phyloP scores from a whole-genome alignment of 345 rosid species.

The Ceriops zippeliana region DNA sequence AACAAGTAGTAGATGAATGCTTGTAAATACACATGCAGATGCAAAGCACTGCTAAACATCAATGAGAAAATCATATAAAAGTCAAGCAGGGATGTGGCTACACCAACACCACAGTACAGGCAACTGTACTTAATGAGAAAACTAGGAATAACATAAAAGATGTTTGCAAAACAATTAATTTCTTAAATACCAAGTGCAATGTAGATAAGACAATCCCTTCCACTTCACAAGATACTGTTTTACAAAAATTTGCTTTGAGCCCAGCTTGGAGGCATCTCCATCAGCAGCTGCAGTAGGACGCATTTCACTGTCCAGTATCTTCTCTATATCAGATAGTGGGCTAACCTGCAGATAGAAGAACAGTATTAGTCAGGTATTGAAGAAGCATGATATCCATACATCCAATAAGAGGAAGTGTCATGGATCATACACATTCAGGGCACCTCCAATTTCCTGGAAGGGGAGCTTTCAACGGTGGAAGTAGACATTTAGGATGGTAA shows the following conservation, averaged over 20 bases:
- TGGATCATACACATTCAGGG: conserved; percentile 78
- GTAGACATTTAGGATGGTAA: conserved; percentile 77
- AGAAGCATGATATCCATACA: conserved; percentile 5
- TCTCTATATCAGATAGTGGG: conserved; percentile 89
- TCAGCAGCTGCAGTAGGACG: conserved; percentile 82
- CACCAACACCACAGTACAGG: conserved; percentile 5
- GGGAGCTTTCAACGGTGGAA: conserved; percentile 76
- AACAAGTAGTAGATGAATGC: conserved; percentile 7
- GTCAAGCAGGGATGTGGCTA: not conserved
- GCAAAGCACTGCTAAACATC: not conserved
- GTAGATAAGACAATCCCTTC: conserved; percentile 97
- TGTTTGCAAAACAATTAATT: not conserved
- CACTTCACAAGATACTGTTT: conserved; percentile 98
- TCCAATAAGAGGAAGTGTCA: conserved; percentile 13
- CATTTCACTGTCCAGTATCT: conserved; percentile 86
- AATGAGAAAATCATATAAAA: not conserved
- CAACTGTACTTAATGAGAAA: not conserved
- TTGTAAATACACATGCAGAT: conserved; percentile 7
- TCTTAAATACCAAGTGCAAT: conserved; percentile 74
- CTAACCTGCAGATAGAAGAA: conserved; percentile 67
- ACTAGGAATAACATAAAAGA: not conserved
- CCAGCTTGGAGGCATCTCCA: conserved; percentile 56
- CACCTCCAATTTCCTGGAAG: conserved; percentile 83
- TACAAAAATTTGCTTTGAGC: conserved; percentile 69
- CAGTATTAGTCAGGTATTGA: conserved; percentile 16